Conservation (phyloP, 116 monocot species). For the Zostera marina region DNA sequence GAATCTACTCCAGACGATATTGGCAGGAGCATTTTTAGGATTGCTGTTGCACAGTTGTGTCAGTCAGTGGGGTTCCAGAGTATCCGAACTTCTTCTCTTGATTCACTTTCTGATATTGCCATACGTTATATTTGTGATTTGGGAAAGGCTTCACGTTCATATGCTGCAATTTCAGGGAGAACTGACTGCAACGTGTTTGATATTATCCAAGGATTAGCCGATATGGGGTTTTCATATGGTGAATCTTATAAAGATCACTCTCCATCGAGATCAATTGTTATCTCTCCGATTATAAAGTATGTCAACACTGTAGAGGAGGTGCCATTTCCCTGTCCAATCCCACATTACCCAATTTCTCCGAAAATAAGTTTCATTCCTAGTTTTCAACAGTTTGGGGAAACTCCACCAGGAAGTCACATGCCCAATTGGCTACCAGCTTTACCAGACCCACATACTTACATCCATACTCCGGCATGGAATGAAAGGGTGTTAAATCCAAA, state of each 20-base stretch:
- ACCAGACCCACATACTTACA: slow-evolving; percentile 46
- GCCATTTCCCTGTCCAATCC: slow-evolving; percentile 32
- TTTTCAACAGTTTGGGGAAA: slow-evolving; percentile 24
- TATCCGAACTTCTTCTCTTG: slow-evolving; percentile 41
- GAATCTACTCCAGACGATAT: slow-evolving; percentile 28
- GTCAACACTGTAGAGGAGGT: slow-evolving; percentile 27
- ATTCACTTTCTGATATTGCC: slow-evolving; percentile 48
- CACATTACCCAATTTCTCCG: slow-evolving; percentile 33
- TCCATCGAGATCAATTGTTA: slow-evolving; percentile 38
- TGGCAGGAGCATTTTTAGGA: slow-evolving; percentile 37
- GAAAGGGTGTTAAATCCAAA: slow-evolving; percentile 13
- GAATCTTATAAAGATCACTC: slow-evolving; percentile 42
- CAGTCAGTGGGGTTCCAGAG: slow-evolving; percentile 53
- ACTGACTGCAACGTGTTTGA: slow-evolving; percentile 58
- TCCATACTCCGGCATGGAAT: slow-evolving; percentile 31
- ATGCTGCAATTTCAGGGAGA: slow-evolving; percentile 50
- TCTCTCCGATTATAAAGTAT: slow-evolving; percentile 38
- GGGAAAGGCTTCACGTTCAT: slow-evolving; percentile 40
- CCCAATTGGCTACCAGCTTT: slow-evolving; percentile 59
- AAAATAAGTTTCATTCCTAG: slow-evolving; percentile 7
- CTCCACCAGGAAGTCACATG: slow-evolving; percentile 30
- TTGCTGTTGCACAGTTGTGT: slow-evolving; percentile 67
- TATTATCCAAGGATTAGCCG: slow-evolving; percentile 68
- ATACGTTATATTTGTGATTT: slow-evolving; percentile 49
- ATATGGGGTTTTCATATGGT: slow-evolving; percentile 33